A percentile compares a stretch with the other conserved stretches of the same genome.
These are phyloP conservation scores for Paecilomyces variotii DNA, from an alignment of 2,329 filamentous ascomycete genomes.

Conservation along the genomic window DNA sequence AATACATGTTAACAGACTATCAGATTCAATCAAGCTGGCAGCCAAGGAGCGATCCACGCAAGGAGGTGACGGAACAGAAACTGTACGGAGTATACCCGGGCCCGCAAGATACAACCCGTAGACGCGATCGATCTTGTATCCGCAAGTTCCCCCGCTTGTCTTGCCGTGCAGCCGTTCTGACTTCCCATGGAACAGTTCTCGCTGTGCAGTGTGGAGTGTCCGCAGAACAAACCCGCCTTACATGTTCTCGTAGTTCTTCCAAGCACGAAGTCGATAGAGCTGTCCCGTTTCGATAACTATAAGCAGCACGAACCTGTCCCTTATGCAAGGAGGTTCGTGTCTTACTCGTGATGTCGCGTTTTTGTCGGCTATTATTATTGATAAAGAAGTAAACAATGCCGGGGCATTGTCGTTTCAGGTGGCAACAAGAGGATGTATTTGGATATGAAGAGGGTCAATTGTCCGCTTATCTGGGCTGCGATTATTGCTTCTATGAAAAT, in stretches of 20 bases:
- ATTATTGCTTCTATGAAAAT: neutral
- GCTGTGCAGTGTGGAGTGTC: neutral
- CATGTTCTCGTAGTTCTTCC: neutral
- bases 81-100: neutral
- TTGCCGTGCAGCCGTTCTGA: neutral
- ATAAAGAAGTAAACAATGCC: neutral
- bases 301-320: neutral
- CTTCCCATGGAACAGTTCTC: neutral
- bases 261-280: neutral
- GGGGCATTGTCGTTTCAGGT: neutral
- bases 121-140: neutral
- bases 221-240: neutral
- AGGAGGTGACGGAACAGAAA: neutral
- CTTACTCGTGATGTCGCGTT: neutral
- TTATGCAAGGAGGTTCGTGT: neutral
- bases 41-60: neutral
- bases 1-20: neutral
- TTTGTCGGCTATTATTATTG: neutral
- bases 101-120: neutral
- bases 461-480: neutral
- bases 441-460: neutral
- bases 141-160: neutral
- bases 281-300: neutral
- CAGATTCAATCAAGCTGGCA: neutral
- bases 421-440: neutral